A percentile compares a stretch with the other conserved stretches of the same genome.
Evolutionary conservation across 495 filamentous ascomycete genomes (phyloP).

Genomic region (Xylona heveae): DNA sequence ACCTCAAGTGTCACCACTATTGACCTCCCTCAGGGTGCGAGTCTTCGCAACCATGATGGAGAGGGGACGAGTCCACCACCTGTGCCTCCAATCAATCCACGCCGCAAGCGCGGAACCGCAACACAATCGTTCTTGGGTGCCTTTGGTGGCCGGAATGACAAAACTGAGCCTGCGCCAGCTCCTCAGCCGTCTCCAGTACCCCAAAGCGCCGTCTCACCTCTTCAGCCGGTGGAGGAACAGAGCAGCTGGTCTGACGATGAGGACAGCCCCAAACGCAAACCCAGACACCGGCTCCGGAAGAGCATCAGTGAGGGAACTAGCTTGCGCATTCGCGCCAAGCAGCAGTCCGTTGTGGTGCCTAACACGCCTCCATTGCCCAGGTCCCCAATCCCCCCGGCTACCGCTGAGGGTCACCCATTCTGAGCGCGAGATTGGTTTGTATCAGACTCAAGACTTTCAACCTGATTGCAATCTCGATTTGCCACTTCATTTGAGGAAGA

Average conservation of each 20-base stretch:
- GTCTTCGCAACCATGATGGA: neutral
- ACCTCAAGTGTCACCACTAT: slow-evolving; percentile 41
- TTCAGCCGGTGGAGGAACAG: slow-evolving; percentile 17
- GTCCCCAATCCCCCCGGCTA: no score
- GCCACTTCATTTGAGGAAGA: no score
- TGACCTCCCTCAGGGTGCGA: slow-evolving; percentile 11
- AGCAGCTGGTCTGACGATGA: slow-evolving; percentile 27
- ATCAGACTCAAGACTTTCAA: no score
- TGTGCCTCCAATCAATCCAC: slow-evolving; percentile 12
- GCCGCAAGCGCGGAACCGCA: slow-evolving; percentile 6
- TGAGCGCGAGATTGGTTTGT: no score
- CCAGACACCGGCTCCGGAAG: slow-evolving; percentile 30
- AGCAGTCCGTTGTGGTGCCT: slow-evolving; percentile 16
- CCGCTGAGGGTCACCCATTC: no score
- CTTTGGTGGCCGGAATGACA: slow-evolving; percentile 8
- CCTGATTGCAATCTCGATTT: no score
- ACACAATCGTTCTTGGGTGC: slow-evolving; percentile 12
- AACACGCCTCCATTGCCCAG: no score
- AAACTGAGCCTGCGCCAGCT: slow-evolving; percentile 3
- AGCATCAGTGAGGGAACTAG: slow-evolving; percentile 24
- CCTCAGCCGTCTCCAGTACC: slow-evolving; percentile 1
- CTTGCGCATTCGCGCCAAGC: slow-evolving; percentile 19
- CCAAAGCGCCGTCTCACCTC: no score
- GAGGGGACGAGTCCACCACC: slow-evolving; percentile 8
- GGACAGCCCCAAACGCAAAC: slow-evolving; percentile 20